A percentile compares a stretch with the other conserved stretches of the same genome.
These are phyloP conservation scores for Daldinia loculata DNA, from an alignment of 495 filamentous ascomycete species.

Conservation along the genomic window DNA sequence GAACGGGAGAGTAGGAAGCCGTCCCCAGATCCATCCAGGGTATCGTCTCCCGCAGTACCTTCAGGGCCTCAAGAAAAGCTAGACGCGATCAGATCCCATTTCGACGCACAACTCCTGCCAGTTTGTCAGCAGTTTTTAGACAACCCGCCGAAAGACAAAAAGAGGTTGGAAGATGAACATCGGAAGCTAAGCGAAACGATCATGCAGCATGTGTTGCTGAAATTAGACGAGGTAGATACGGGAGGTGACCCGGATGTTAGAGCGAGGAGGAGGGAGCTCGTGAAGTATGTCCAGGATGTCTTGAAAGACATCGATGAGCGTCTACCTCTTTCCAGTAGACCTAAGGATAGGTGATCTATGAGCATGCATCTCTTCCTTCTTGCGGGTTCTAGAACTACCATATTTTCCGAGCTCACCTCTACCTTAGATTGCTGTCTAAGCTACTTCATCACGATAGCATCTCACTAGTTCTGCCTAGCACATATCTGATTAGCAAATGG, in stretches of 20 bases:
- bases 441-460: neutral
- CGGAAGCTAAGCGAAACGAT: conserved; percentile 84
- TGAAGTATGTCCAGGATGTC: conserved; percentile 74
- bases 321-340: conserved; percentile 13
- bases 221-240: conserved; percentile 83
- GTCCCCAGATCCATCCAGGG: conserved; percentile 42
- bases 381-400: neutral
- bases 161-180: conserved; percentile 79
- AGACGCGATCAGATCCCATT: conserved; percentile 70
- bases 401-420: neutral
- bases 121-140: conserved; percentile 69
- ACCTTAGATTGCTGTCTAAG: neutral
- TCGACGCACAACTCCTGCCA: conserved; percentile 72
- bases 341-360: conserved; percentile 28
- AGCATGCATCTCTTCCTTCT: neutral
- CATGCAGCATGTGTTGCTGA: conserved; percentile 82
- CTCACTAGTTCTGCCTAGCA: neutral
- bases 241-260: conserved; percentile 71
- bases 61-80: conserved; percentile 72
- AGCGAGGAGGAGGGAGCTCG: conserved; percentile 73
- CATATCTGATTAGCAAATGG: neutral
- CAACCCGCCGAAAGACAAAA: conserved; percentile 72
- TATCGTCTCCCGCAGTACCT: conserved; percentile 47
- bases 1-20: conserved; percentile 27
- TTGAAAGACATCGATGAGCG: conserved; percentile 69